Base-by-base conservation (phyloP, 805 yeast genomes). In the Limtongia smithiae region DNA sequence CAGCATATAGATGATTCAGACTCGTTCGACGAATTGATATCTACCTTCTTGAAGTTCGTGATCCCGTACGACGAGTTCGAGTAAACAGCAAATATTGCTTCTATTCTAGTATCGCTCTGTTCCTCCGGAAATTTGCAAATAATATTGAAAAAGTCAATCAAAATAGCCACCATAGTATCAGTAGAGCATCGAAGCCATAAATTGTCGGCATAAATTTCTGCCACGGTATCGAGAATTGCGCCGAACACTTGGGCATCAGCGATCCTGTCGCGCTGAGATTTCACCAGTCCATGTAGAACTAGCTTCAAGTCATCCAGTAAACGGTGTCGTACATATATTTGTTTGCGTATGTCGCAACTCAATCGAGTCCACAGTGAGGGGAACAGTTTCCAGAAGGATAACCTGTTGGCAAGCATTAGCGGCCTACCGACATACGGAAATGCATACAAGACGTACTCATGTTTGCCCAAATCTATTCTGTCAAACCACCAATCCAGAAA, bases 381-480 rank as follows among this genome's bases (percentile, higher is more conserved):
- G 40, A 51, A 54, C 15, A 54, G 11, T 6, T 35, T 12, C 59
- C 53, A 55, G 24, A 46, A 55, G 8, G 28, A 12, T 9, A 5
- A 33, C 15, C 8, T 8, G 22, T 21, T 27, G 27, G 21, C 20
- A 6, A 20, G 22, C 25, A 32, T 41, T 12, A 40, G 44, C n/a
- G 20, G 4, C 6, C 7, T 8, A 20, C 4, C 4, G 8, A 4
- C 7, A 27, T 18, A 17, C 12, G n/a, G 30, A 22, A 17, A 28
- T n/a, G 4, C 11, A 22, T 33, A 11, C 18, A 12, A 38, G 33
- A 33, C 49, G 11, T 44, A 51, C 56, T 32, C 40, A 24, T 41
- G 41, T 41, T 17, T 24, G 11, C 45, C 52, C 90, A 71, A 47
- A 83, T 68, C 53, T 3, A 37, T 44, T 45, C 56, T 60, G 36